phyloP scores from a whole-genome alignment of 2,329 filamentous ascomycete genomes.

The Pseudocercospora vitis region DNA sequence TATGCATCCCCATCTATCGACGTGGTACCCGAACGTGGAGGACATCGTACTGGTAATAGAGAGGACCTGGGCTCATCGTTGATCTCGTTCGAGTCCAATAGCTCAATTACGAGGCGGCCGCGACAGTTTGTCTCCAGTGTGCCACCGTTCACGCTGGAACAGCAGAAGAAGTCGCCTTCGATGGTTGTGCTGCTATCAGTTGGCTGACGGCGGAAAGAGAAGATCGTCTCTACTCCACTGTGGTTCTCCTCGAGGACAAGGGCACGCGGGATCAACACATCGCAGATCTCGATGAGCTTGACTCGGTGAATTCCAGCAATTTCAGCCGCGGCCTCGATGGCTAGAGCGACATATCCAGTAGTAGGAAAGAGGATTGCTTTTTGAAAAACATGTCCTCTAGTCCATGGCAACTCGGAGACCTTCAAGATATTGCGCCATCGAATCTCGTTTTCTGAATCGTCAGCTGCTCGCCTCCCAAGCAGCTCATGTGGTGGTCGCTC shows the following conservation, averaged over 20 bases:
- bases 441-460: conserved; percentile 21
- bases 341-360: conserved; percentile 28
- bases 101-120: conserved; percentile 21
- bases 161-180: conserved; percentile 28
- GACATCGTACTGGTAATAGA: conserved; percentile 19
- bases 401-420: conserved; percentile 35
- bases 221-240: conserved; percentile 27
- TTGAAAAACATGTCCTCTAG: conserved; percentile 37
- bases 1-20: conserved; percentile 24
- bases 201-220: conserved; percentile 31
- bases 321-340: conserved; percentile 27
- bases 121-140: conserved; percentile 21
- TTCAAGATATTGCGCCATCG: conserved; percentile 23
- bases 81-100: conserved; percentile 10
- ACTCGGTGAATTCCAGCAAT: conserved; percentile 18
- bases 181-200: conserved; percentile 38
- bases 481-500: conserved; percentile 19
- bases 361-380: conserved; percentile 37
- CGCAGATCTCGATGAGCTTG: conserved; percentile 22
- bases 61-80: not conserved
- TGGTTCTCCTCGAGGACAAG: conserved; percentile 23
- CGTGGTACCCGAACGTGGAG: conserved; percentile 23
- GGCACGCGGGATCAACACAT: conserved; percentile 22
- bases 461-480: conserved; percentile 20
- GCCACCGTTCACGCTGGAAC: conserved; percentile 17